Conservation (phyloP, 768 basidiomycete genomes). For the Russula emetica region DNA sequence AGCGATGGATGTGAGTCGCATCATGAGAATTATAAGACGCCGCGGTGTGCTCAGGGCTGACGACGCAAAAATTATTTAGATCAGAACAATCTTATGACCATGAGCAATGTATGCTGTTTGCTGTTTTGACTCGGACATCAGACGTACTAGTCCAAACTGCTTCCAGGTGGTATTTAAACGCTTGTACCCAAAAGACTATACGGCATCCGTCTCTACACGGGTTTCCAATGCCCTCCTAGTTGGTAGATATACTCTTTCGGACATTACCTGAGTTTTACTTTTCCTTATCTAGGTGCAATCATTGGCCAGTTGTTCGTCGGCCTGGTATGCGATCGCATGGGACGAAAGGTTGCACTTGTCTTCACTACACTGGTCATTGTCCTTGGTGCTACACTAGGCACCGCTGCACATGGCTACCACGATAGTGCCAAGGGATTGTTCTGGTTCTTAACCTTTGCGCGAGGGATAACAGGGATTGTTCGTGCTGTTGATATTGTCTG, state of each 20-base stretch:
- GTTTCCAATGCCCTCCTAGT: slow-evolving; percentile 69
- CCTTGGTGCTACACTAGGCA: slow-evolving; percentile 61
- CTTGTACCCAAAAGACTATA: slow-evolving; percentile 62
- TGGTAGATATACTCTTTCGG: slow-evolving; percentile 40
- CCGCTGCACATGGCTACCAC: slow-evolving; percentile 59
- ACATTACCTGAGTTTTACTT: slow-evolving; percentile 17
- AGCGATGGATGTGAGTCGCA: slow-evolving; percentile 51
- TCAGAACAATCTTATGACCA: slow-evolving; percentile 68
- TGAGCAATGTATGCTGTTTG: slow-evolving; percentile 49
- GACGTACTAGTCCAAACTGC: slow-evolving; percentile 24
- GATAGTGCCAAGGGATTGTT: slow-evolving; percentile 57
- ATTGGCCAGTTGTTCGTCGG: slow-evolving; percentile 61
- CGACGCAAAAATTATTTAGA: slow-evolving; percentile 36
- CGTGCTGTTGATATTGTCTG: slow-evolving; percentile 29
- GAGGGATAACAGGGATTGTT: slow-evolving; percentile 66
- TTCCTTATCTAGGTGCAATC: slow-evolving; percentile 46
- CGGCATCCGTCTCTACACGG: slow-evolving; percentile 55
- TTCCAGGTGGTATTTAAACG: slow-evolving; percentile 58
- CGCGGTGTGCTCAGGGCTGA: slow-evolving; percentile 2
- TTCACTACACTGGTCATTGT: slow-evolving; percentile 66
- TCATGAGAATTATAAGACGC: slow-evolving; percentile 2
- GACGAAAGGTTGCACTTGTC: slow-evolving; percentile 73
- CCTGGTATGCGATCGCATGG: slow-evolving; percentile 64
- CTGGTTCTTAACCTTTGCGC: slow-evolving; percentile 70
- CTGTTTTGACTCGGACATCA: not conserved